Conservation (phyloP, 345 rosid genomes). For the Rubroshorea leprosula region DNA sequence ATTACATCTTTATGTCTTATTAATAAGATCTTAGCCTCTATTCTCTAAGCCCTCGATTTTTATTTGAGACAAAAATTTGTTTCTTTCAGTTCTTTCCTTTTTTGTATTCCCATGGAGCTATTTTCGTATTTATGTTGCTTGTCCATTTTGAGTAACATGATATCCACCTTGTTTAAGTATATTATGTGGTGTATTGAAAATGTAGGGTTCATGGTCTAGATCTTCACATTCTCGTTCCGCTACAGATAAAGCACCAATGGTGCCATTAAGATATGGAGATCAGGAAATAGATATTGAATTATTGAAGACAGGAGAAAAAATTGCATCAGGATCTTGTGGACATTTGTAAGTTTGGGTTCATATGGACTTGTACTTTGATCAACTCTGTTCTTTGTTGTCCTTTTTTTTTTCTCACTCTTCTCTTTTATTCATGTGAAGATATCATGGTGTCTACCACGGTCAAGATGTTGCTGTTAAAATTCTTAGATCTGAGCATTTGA, state of each 20-base stretch:
- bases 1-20: too few relatives aligned
- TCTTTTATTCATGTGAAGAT: conserved; percentile 31
- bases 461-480: conserved; percentile 71
- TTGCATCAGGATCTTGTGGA: conserved; percentile 68
- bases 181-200: conserved; percentile 7
- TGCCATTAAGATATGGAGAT: conserved; percentile 27
- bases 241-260: conserved; percentile 24
- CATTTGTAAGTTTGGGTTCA: conserved; percentile 56
- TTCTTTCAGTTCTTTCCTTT: neutral
- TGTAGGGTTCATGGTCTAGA: conserved; percentile 60
- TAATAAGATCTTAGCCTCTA: neutral
- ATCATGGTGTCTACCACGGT: conserved; percentile 56
- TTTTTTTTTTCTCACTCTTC: conserved; percentile 9
- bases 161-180: neutral
- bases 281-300: conserved; percentile 57
- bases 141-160: neutral
- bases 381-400: conserved; percentile 7
- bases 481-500: conserved; percentile 58
- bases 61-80: too few relatives aligned
- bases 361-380: conserved; percentile 8
- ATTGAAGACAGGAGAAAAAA: conserved; percentile 53
- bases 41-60: neutral
- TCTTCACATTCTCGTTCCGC: conserved; percentile 38
- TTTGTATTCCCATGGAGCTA: neutral
- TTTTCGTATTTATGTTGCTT: conserved; percentile 6